A percentile compares a stretch with the other conserved stretches of the same genome.
phyloP scores from a whole-genome alignment of 257 asterid genomes.

The Solanum piurae region DNA sequence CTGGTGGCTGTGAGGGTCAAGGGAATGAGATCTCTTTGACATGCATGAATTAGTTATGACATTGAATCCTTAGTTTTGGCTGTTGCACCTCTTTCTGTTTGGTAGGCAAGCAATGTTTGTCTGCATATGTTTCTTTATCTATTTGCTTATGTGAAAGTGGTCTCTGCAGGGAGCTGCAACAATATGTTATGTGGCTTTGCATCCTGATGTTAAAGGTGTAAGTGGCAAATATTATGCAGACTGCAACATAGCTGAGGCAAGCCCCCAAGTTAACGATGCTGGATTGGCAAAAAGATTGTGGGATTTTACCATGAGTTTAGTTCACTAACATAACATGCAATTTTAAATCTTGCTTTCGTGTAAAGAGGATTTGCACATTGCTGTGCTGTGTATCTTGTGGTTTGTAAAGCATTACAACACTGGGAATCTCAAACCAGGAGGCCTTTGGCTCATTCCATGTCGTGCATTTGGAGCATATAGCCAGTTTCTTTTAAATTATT shows the following conservation, averaged over 20 bases:
- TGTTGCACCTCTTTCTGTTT: background rate
- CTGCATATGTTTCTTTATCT: background rate
- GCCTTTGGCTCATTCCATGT: background rate
- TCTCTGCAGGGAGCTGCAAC: slow-evolving; percentile 28
- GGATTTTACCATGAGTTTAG: slow-evolving; percentile 17
- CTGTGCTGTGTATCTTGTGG: background rate
- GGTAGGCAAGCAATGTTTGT: background rate
- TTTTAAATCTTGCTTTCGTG: background rate
- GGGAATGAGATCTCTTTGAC: background rate
- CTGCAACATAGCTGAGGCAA: slow-evolving; percentile 15
- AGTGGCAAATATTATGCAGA: slow-evolving; percentile 25
- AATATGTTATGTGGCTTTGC: slow-evolving; percentile 28
- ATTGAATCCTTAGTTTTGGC: background rate
- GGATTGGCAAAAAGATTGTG: slow-evolving; percentile 21
- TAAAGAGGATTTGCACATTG: background rate
- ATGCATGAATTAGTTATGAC: background rate
- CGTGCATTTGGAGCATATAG: background rate
- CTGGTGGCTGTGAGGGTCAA: background rate
- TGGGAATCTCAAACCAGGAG: background rate
- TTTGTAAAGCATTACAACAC: background rate
- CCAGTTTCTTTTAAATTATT: background rate
- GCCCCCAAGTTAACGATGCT: slow-evolving; percentile 15
- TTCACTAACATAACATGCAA: background rate
- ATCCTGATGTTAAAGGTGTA: slow-evolving; percentile 23
- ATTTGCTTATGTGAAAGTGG: background rate